Evolutionary conservation across 257 asterid genomes (phyloP).

Genomic region (Nicotiana tomentosiformis): DNA sequence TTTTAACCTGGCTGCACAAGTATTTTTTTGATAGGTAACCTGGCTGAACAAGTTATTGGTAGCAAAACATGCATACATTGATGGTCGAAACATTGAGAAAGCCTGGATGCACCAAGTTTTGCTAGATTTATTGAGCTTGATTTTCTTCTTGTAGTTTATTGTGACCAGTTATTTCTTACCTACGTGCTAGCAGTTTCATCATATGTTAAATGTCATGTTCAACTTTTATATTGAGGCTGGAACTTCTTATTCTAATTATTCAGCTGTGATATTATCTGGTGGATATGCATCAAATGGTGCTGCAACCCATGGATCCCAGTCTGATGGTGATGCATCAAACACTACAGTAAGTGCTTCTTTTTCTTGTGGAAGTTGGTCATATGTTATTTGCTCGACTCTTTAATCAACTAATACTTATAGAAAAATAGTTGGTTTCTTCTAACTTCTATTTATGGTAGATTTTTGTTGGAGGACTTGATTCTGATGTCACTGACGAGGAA

Average conservation of each 20-base stretch:
- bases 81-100: background rate
- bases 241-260: slow-evolving; percentile 8
- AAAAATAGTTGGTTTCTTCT: background rate
- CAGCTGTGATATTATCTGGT: slow-evolving; percentile 77
- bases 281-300: slow-evolving; percentile 68
- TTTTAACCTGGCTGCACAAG: background rate
- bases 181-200: background rate
- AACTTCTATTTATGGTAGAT: slow-evolving; percentile 20
- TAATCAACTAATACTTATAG: background rate
- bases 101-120: background rate
- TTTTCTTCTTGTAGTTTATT: background rate
- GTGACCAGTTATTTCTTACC: background rate
- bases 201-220: background rate
- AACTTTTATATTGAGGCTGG: background rate
- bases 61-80: background rate
- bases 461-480: slow-evolving; percentile 67
- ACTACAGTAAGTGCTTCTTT: slow-evolving; percentile 71
- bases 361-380: slow-evolving; percentile 14
- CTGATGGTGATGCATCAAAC: slow-evolving; percentile 65
- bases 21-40: background rate
- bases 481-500: slow-evolving; percentile 88
- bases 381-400: background rate
- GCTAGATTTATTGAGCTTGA: background rate
- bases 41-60: background rate
- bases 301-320: slow-evolving; percentile 48